A percentile compares a stretch with the other conserved stretches of the same genome.
These are phyloP conservation scores for Anisodus acutangulus DNA, from an alignment of 257 asterid genomes.

Conservation along the genomic window DNA sequence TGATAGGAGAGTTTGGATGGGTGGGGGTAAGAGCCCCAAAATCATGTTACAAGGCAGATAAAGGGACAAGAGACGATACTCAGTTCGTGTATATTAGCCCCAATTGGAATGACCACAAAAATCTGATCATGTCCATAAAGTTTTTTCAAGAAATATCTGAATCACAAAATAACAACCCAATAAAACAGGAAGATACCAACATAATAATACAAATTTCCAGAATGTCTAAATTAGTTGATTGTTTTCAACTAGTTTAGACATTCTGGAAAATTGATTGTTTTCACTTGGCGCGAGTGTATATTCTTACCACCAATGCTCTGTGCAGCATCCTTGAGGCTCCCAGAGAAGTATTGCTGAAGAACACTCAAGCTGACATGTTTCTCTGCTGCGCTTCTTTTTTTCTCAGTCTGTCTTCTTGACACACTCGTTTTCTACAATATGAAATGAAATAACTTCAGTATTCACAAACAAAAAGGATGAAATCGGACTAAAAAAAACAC, in stretches of 20 bases:
- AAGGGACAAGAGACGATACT: neutral
- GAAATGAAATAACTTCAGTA: constrained; percentile 20
- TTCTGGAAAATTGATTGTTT: neutral
- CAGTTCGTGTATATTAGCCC: constrained; percentile 9
- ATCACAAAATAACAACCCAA: neutral
- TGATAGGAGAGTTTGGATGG: neutral
- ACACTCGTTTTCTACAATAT: constrained; percentile 27
- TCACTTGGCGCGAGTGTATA: constrained; percentile 14
- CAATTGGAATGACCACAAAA: constrained; percentile 7
- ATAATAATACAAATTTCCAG: neutral
- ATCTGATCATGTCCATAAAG: neutral
- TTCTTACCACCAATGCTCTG: constrained; percentile 93
- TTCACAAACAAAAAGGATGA: neutral
- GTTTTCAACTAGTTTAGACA: too few relatives aligned
- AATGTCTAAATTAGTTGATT: neutral
- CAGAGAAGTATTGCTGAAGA: constrained; percentile 84
- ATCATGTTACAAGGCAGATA: neutral
- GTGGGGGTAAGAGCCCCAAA: neutral
- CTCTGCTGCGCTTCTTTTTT: constrained; percentile 78
- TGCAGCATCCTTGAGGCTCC: constrained; percentile 95
- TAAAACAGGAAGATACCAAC: neutral
- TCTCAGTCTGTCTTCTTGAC: constrained; percentile 54
- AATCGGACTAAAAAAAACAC: neutral
- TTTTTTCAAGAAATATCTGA: constrained; percentile 11
- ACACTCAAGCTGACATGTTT: constrained; percentile 83